Base-by-base conservation (phyloP, 305 asterid species). In the Rubia tinctorum region DNA sequence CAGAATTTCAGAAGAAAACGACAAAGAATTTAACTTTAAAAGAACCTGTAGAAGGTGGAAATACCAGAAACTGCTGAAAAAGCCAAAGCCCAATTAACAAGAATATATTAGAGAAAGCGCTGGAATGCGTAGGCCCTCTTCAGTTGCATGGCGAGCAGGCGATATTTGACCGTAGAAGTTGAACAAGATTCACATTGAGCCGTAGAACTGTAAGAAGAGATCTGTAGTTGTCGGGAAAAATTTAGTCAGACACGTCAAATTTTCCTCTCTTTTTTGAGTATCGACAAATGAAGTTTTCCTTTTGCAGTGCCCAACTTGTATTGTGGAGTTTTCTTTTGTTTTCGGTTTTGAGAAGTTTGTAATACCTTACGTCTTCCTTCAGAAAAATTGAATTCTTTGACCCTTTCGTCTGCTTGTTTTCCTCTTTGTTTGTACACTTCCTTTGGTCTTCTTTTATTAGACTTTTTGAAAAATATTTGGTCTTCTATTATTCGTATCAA, bases 11-110 rank as follows among this genome's bases (percentile, higher is more conserved):
- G 68, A 63, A 11, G 66, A 27, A 61, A 27, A n/a, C 2, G 14
- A n/a, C 27, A 56, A 7, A 22, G 55, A 62, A 6, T 25, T 4
- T 12, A 62, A 63, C 14, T 63, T 34, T 5, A 25, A 37, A 40
- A 7, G 25, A 64, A 63, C 69, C 69, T 64, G 47, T 64, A 13
- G 68, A 64, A 15, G 45, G 23, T 64, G 68, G 68, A 27, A 60
- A 62, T 10, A 7, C 10, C 20, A 34, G 68, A 64, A 64, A 34
- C 30, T 17, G 47, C 49, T n/a, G 22, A 11, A 30, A 64, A 53
- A 20, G 69, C 14, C 69, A 64, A 34, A n/a, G 22, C 49, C 49
- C 69, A 6, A 18, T 8, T 37, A 7, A 2, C 39, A 25, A 60
- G 66, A 60, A 60, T 25, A 9, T 22, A 23, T 27, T 22, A 12